Evolutionary conservation across 2,329 filamentous ascomycete species (phyloP), one percentile per base, ranked within the genome.

Genomic region (Escovopsis sp.): DNA sequence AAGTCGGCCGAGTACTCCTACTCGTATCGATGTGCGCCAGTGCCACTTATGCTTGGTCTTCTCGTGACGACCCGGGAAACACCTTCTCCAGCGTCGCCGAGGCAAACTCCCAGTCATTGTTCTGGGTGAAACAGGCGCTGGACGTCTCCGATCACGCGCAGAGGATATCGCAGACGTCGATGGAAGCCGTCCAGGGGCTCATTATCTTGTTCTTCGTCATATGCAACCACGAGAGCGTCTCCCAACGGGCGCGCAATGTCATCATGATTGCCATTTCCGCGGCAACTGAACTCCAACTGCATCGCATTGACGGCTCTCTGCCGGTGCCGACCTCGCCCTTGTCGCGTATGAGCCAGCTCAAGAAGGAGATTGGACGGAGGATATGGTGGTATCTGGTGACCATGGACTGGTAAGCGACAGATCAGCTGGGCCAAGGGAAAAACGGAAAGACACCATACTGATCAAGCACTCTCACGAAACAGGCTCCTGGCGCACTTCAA

Each of bases 351-450:
- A 46, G 47, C 3, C 55, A 53, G 18, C 12, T 59, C 1, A 53
- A 53, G 32, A 51, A 48, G 5, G 66, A 68, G 42, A 55, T 63
- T 33, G 64, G 60, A 35, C 53, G 65, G 15, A 55, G 66, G 38
- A 48, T 66, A 4, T 68, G 65, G 66, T 68, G 65, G 65, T 63
- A 66, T 46, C 51, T 68, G 6, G 56, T 56, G 9, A 52, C 59
- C 1, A 62, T 58, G 4, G 64, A 68, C 45, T 66, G 61, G 65
- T 63, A 45, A 48, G 54, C 38, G 15, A 15, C 15, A 15, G 15
- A 15, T 15, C 15, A 15, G 15, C 15, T 15, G 15, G 15, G 15
- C 15, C 15, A 15, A 15, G 15, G 15, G 15, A 15, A 15, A 15
- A 15, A 15, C 15, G 15, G 15, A 15, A 15, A 15, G 15, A 15